phyloP scores from a whole-genome alignment of 345 rosid genomes.

The Punica granatum region DNA sequence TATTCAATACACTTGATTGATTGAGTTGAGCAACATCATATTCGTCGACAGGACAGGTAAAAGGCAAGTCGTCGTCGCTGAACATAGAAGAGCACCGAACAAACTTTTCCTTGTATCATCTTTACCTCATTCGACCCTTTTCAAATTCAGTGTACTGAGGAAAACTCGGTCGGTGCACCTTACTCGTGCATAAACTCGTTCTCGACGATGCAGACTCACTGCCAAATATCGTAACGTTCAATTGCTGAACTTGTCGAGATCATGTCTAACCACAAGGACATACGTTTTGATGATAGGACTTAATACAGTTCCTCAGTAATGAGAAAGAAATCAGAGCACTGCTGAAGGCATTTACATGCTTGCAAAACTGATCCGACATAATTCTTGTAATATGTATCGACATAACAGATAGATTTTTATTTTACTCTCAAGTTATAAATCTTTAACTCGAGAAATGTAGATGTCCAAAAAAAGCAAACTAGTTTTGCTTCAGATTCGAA shows the following conservation, averaged over 20 bases:
- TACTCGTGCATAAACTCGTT: not conserved
- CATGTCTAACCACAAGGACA: too few species aligned
- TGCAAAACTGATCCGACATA: too few species aligned
- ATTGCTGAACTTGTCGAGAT: too few species aligned
- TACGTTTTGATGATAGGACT: too few species aligned
- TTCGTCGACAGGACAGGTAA: not conserved
- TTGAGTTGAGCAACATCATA: not conserved
- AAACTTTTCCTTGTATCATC: not conserved
- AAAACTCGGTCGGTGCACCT: not conserved
- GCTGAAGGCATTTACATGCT: too few species aligned
- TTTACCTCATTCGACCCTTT: not conserved
- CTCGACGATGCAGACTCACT: too few species aligned
- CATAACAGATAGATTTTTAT: not conserved
- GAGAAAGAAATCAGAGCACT: too few species aligned
- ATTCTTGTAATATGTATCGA: too few species aligned
- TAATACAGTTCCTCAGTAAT: too few species aligned
- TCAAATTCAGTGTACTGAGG: not conserved
- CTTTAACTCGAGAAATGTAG: not conserved
- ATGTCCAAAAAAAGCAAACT: not conserved
- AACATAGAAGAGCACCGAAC: not conserved
- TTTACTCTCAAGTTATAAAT: not conserved
- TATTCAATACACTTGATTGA: not conserved
- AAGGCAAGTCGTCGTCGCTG: not conserved
- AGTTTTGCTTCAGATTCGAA: not conserved
- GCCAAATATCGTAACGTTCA: too few species aligned